These are phyloP conservation scores for Cystobasidiaceae sp. DNA, from an alignment of 1,284 basidiomycete species.

Conservation along the genomic window DNA sequence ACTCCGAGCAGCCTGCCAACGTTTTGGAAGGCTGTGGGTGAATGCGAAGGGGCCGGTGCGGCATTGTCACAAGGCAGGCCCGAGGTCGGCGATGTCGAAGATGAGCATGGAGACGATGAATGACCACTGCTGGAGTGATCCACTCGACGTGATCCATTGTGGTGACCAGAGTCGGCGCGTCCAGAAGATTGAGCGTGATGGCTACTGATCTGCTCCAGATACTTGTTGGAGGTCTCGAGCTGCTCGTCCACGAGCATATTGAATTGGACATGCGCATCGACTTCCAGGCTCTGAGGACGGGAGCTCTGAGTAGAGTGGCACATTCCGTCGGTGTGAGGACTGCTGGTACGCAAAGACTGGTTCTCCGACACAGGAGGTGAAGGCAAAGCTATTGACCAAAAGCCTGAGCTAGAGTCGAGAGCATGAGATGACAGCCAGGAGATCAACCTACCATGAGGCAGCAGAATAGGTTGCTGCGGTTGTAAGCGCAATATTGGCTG, in stretches of 20 bases:
- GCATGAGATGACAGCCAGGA: not conserved
- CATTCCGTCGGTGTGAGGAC: not conserved
- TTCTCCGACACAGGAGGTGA: slow-evolving; percentile 13
- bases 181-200: too few species aligned
- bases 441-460: too few species aligned
- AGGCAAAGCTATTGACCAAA: not conserved
- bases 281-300: not conserved
- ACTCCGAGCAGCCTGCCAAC: too few species aligned
- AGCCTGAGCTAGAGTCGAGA: not conserved
- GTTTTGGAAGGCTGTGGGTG: too few species aligned
- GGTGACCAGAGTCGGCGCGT: not conserved
- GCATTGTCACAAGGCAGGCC: too few species aligned
- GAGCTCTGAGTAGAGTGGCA: not conserved
- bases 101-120: not conserved
- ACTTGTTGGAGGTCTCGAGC: not conserved
- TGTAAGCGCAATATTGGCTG: too few species aligned
- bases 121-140: too few species aligned
- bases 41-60: too few species aligned
- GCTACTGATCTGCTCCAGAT: not conserved
- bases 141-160: too few species aligned
- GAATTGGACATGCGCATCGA: not conserved
- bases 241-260: not conserved
- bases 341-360: not conserved
- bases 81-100: too few species aligned
- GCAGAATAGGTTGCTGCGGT: too few species aligned